Percentiles rank a stretch among this genome's conserved stretches.
Conservation (phyloP, 306 rosid genomes). For the Cicer judaicum region DNA sequence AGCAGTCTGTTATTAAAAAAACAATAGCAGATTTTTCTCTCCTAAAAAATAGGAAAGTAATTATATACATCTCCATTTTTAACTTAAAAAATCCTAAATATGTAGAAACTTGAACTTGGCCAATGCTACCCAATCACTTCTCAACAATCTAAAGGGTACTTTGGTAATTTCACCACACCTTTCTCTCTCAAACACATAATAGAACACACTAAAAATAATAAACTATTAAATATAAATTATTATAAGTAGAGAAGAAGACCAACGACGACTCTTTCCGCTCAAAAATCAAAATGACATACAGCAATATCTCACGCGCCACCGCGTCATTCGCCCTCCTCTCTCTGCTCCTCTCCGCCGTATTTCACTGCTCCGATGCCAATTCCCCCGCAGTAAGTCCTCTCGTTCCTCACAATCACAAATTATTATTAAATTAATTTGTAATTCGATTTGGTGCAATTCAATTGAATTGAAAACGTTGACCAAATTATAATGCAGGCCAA, state of each 20-base stretch:
- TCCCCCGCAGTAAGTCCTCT: constrained; percentile 51
- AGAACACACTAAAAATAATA: not conserved
- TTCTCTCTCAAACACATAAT: not conserved
- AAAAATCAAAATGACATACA: constrained; percentile 23
- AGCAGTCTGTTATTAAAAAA: too few species aligned
- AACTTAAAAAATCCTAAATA: not conserved
- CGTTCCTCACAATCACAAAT: not conserved
- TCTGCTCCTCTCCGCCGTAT: constrained; percentile 46
- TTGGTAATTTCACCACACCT: constrained; percentile 10
- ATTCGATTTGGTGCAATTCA: not conserved
- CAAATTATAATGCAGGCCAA: constrained; percentile 40
- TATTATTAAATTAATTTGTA: not conserved
- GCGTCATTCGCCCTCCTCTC: constrained; percentile 45
- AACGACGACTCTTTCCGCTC: not conserved
- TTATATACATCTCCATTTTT: not conserved
- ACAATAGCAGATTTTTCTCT: too few species aligned
- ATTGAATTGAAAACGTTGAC: not conserved
- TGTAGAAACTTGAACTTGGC: not conserved
- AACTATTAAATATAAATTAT: too few species aligned
- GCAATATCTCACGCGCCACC: constrained; percentile 46
- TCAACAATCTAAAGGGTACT: not conserved
- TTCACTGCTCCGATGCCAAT: constrained; percentile 47
- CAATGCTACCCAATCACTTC: too few species aligned
- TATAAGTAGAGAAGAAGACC: not conserved
- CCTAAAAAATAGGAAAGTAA: too few species aligned